phyloP scores from a whole-genome alignment of 495 filamentous ascomycete species.

The Thermothielavioides terrestris region DNA sequence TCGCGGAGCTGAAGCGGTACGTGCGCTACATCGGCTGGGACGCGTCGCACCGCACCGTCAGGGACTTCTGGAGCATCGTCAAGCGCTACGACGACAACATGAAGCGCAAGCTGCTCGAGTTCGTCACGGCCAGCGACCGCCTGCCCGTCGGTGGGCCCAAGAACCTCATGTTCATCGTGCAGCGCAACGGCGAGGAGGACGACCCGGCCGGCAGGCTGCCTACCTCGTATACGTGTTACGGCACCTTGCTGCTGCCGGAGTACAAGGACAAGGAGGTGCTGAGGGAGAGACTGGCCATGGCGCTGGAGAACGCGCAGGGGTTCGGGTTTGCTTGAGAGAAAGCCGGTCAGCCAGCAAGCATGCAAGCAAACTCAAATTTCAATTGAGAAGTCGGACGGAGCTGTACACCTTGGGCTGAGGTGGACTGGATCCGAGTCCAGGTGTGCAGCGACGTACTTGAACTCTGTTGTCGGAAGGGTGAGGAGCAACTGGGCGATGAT shows the following conservation, averaged over 20 bases:
- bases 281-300: slow-evolving; percentile 64
- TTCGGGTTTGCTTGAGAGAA: slow-evolving; percentile 62
- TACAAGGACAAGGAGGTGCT: slow-evolving; percentile 62
- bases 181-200: slow-evolving; percentile 66
- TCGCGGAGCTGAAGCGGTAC: slow-evolving; percentile 57
- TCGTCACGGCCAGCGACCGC: slow-evolving; percentile 88
- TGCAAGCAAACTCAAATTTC: too few relatives aligned
- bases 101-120: slow-evolving; percentile 71
- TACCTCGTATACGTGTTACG: slow-evolving; percentile 83
- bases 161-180: slow-evolving; percentile 72
- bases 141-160: slow-evolving; percentile 76
- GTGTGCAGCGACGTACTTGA: too few relatives aligned
- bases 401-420: too few relatives aligned
- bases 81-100: slow-evolving; percentile 56
- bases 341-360: too few relatives aligned
- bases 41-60: slow-evolving; percentile 54
- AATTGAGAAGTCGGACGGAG: too few relatives aligned
- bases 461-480: too few relatives aligned
- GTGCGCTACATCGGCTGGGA: slow-evolving; percentile 75
- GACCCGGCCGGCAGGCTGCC: slow-evolving; percentile 51
- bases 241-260: slow-evolving; percentile 73
- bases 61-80: slow-evolving; percentile 77
- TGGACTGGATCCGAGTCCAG: too few relatives aligned
- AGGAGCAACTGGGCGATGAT: too few relatives aligned
- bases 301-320: slow-evolving; percentile 84